These are phyloP conservation scores for Vitis hybrid DNA, from an alignment of 177 flowering plant species.

Conservation along the genomic window DNA sequence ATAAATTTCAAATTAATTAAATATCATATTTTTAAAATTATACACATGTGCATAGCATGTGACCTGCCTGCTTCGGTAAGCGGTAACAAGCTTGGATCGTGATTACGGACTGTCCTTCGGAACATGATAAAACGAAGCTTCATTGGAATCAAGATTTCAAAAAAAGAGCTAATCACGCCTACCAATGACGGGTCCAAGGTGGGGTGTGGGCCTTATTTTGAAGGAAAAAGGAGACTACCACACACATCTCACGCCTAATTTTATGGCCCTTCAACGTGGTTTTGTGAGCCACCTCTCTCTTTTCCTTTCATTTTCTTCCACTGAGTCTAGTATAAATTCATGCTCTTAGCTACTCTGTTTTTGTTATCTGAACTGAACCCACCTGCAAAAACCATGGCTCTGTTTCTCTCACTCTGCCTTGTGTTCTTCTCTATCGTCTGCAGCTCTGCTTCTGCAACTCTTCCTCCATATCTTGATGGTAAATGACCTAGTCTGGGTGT, in stretches of 20 bases:
- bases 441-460: background rate
- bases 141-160: background rate
- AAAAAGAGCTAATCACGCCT: conserved; percentile 17
- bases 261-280: conserved; percentile 21
- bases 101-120: background rate
- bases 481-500: background rate
- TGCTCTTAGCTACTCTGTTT: background rate
- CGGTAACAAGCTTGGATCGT: background rate
- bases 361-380: background rate
- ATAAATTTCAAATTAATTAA: too few species aligned
- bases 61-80: background rate
- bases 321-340: background rate
- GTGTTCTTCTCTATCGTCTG: conserved; percentile 4
- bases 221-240: conserved; percentile 2
- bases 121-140: background rate
- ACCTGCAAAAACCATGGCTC: conserved; percentile 6
- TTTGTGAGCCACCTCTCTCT: background rate
- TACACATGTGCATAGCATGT: background rate
- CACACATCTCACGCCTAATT: conserved; percentile 31
- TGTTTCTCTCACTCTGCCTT: conserved; percentile 15
- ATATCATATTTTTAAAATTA: background rate
- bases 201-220: background rate
- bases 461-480: conserved; percentile 22
- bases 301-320: background rate
- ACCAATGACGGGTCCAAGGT: background rate